A percentile compares a stretch with the other conserved stretches of the same genome.
These are phyloP conservation scores for Claviceps purpurea DNA, from an alignment of 2,329 filamentous ascomycete species.

Conservation along the genomic window DNA sequence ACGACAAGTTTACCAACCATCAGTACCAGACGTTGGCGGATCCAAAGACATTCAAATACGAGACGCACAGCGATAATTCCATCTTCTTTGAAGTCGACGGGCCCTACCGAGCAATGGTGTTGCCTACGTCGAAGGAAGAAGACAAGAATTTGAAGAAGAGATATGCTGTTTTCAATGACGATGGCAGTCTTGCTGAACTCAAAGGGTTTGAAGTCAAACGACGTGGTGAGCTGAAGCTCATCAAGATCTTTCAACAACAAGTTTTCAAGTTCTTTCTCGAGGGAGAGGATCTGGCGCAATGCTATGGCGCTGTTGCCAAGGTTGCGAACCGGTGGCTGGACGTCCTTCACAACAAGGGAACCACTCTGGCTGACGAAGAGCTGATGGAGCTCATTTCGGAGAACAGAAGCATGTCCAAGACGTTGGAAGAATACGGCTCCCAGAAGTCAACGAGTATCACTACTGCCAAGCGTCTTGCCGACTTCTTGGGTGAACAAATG, in stretches of 20 bases:
- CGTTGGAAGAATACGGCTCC: conserved; percentile 83
- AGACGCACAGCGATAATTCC: conserved; percentile 95
- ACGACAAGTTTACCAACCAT: conserved; percentile 88
- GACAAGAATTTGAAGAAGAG: conserved; percentile 99
- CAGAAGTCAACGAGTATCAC: conserved; percentile 99
- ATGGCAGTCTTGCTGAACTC: conserved; percentile 85
- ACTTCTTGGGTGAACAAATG: conserved; percentile 97
- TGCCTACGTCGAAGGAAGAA: conserved; percentile 96
- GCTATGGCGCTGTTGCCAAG: conserved; percentile 81
- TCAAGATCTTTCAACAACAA: conserved; percentile 98
- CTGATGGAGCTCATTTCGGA: conserved; percentile 99
- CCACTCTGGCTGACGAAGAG: conserved; percentile 87
- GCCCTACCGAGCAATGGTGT: conserved; percentile 91
- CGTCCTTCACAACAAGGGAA: conserved; percentile 76
- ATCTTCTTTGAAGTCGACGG: conserved; percentile 99
- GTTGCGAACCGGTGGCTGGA: conserved; percentile 96
- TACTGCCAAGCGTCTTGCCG: conserved; percentile 83
- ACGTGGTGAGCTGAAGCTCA: conserved; percentile 93
- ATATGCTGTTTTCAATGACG: conserved; percentile 97
- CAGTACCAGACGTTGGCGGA: conserved; percentile 90
- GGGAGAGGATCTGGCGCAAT: conserved; percentile 73
- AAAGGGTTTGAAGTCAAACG: conserved; percentile 98
- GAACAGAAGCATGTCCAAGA: conserved; percentile 96
- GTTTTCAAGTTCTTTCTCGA: conserved; percentile 99
- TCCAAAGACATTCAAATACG: conserved; percentile 68